phyloP scores from a whole-genome alignment of 2,329 filamentous ascomycete species.

The Stachybotrys chartarum region DNA sequence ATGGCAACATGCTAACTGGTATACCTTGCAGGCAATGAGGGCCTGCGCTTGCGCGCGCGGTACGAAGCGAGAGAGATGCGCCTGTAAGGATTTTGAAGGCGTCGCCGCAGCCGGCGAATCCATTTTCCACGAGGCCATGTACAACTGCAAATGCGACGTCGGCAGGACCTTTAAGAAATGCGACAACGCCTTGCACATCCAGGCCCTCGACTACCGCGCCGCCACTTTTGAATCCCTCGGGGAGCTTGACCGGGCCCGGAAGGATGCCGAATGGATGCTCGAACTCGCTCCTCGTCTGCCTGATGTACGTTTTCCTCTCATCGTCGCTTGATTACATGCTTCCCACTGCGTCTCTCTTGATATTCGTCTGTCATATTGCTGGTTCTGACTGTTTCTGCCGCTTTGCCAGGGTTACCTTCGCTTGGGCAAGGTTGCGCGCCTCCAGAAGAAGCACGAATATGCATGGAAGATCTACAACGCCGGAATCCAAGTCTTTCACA shows the following conservation, averaged over 20 bases:
- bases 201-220: slow-evolving; percentile 33
- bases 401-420: slow-evolving; percentile 30
- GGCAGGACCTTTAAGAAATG: slow-evolving; percentile 31
- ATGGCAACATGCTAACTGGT: neutral
- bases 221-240: slow-evolving; percentile 31
- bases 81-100: slow-evolving; percentile 31
- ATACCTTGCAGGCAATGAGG: slow-evolving; percentile 23
- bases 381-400: neutral
- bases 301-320: slow-evolving; percentile 20
- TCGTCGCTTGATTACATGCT: too few species aligned
- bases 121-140: slow-evolving; percentile 35
- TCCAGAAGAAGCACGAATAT: slow-evolving; percentile 27
- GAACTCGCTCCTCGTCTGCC: slow-evolving; percentile 31
- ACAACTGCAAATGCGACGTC: slow-evolving; percentile 27
- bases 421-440: slow-evolving; percentile 29
- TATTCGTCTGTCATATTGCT: too few species aligned
- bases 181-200: slow-evolving; percentile 26
- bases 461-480: slow-evolving; percentile 33
- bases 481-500: slow-evolving; percentile 25
- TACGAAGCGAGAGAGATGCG: slow-evolving; percentile 27
- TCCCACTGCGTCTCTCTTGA: too few species aligned
- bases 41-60: slow-evolving; percentile 25
- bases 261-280: slow-evolving; percentile 35
- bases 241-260: slow-evolving; percentile 28
- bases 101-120: slow-evolving; percentile 22